Evolutionary conservation across 306 rosid species (phyloP).

Genomic region (Arachis hypogaea): DNA sequence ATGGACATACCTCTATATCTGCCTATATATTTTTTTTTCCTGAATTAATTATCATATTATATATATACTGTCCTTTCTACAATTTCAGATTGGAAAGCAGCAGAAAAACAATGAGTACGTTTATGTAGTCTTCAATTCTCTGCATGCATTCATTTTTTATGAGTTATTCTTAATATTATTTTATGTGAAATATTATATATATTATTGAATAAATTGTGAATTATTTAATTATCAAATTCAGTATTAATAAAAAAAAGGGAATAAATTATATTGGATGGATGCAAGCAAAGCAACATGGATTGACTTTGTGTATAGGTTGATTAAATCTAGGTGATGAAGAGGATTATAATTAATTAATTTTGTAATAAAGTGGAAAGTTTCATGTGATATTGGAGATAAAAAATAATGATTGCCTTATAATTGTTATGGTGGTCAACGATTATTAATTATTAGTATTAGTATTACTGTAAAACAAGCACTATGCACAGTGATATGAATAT

Average conservation of each 20-base stretch:
- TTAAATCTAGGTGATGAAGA: not conserved
- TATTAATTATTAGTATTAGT: not conserved
- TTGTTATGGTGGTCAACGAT: constrained; percentile 34
- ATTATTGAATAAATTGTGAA: no score
- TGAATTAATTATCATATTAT: not conserved
- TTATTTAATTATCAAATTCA: no score
- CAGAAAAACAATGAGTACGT: not conserved
- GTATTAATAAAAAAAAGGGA: not conserved
- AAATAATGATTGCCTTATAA: constrained; percentile 32
- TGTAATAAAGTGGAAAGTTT: constrained; percentile 21
- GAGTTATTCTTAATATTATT: no score
- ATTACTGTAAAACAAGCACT: constrained; percentile 40
- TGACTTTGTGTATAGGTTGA: constrained; percentile 26
- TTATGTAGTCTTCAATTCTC: no score
- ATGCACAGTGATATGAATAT: constrained; percentile 7
- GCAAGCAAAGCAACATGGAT: constrained; percentile 10
- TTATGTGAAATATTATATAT: no score
- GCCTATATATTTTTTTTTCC: not conserved
- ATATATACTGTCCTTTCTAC: not conserved
- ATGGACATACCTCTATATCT: constrained; percentile 26
- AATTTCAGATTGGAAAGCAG: constrained; percentile 3
- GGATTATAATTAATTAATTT: not conserved
- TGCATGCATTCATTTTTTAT: no score
- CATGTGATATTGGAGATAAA: not conserved
- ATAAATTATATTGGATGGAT: not conserved